Evolutionary conservation across 768 basidiomycete species (phyloP).

Genomic region (Mycena pura): DNA sequence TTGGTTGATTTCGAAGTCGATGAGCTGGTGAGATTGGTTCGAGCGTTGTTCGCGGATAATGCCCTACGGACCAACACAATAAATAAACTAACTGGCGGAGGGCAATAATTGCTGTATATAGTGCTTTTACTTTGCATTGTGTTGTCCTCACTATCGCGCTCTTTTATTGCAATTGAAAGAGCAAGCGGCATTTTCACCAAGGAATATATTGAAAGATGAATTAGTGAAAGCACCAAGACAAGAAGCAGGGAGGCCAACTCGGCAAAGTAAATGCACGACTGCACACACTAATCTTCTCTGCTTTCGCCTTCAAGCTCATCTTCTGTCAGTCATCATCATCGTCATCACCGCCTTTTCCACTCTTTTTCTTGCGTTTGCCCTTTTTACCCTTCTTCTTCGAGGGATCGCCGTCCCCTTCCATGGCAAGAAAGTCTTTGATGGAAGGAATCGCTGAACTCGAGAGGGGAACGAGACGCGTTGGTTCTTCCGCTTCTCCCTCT

Average conservation of each 20-base stretch:
- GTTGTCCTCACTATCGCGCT: background rate
- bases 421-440: slow-evolving; percentile 80
- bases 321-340: slow-evolving; percentile 45
- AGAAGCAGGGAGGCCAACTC: slow-evolving; percentile 40
- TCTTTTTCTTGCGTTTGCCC: slow-evolving; percentile 78
- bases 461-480: slow-evolving; percentile 73
- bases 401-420: slow-evolving; percentile 72
- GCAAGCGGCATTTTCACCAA: background rate
- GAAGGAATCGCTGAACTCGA: slow-evolving; percentile 83
- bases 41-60: slow-evolving; percentile 89
- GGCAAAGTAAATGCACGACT: too few species aligned
- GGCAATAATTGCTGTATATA: slow-evolving; percentile 18
- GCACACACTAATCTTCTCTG: slow-evolving; percentile 64
- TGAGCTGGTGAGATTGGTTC: slow-evolving; percentile 82
- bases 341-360: slow-evolving; percentile 47
- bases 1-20: slow-evolving; percentile 88
- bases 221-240: background rate
- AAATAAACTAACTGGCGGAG: slow-evolving; percentile 62
- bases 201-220: background rate
- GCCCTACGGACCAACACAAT: slow-evolving; percentile 81
- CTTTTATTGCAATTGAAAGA: slow-evolving; percentile 1
- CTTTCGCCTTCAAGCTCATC: slow-evolving; percentile 51
- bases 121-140: slow-evolving; percentile 3
- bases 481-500: slow-evolving; percentile 47
- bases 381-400: slow-evolving; percentile 75